Percentiles rank a stretch among this genome's conserved stretches.
These are phyloP conservation scores for Trametes sanguinea DNA, from an alignment of 768 basidiomycete genomes.

Conservation along the genomic window DNA sequence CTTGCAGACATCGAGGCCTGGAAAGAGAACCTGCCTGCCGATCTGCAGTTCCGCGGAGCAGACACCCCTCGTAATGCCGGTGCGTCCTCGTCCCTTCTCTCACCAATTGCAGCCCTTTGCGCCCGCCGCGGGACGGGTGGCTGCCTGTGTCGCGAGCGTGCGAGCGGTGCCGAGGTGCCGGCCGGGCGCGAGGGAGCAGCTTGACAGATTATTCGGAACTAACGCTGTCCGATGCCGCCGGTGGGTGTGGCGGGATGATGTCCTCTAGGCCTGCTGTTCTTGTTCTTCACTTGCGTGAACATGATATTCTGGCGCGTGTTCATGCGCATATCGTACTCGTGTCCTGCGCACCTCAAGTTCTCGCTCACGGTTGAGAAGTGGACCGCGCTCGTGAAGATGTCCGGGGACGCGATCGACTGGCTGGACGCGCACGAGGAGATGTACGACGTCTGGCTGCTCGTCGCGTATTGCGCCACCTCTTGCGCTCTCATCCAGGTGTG, in stretches of 20 bases:
- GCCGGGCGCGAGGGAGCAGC: neutral
- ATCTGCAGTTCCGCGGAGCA: slow-evolving; percentile 74
- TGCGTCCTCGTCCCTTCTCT: slow-evolving; percentile 35
- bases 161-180: slow-evolving; percentile 1
- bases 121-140: neutral
- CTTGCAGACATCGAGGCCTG: slow-evolving; percentile 72
- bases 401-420: slow-evolving; percentile 88
- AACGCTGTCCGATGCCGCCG: neutral
- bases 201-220: neutral
- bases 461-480: slow-evolving; percentile 85
- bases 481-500: slow-evolving; percentile 88
- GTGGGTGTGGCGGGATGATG: neutral
- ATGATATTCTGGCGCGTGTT: slow-evolving; percentile 99
- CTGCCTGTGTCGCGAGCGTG: neutral
- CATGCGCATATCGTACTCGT: slow-evolving; percentile 94
- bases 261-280: slow-evolving; percentile 74
- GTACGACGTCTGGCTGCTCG: slow-evolving; percentile 86
- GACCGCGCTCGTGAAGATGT: slow-evolving; percentile 69
- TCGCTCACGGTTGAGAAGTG: slow-evolving; percentile 79
- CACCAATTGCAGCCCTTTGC: slow-evolving; percentile 1
- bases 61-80: slow-evolving; percentile 68
- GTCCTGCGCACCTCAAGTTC: slow-evolving; percentile 89
- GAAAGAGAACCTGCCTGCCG: slow-evolving; percentile 76
- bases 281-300: slow-evolving; percentile 85
- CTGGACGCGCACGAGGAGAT: slow-evolving; percentile 75